phyloP scores from a whole-genome alignment of 75 land plant genomes.

The Larix kaempferi region DNA sequence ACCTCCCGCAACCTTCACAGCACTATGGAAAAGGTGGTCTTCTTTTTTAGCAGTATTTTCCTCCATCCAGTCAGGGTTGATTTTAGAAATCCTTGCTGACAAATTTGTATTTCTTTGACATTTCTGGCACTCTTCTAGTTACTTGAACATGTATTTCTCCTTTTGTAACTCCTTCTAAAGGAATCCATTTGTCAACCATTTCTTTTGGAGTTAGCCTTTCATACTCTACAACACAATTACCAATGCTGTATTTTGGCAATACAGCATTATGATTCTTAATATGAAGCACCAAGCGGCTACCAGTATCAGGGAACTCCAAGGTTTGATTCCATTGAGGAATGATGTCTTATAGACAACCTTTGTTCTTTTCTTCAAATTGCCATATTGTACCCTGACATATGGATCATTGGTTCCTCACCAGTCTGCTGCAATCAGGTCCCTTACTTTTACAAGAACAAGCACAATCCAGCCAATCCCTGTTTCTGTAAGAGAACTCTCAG shows the following conservation, averaged over 20 bases:
- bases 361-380: constrained; percentile 74
- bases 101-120: no score
- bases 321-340: constrained; percentile 88
- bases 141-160: no score
- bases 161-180: no score
- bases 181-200: constrained; percentile 83
- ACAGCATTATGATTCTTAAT: constrained; percentile 93
- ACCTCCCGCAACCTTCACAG: no score
- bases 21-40: no score
- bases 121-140: no score
- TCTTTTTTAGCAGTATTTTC: no score
- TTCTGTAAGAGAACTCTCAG: constrained; percentile 24
- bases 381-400: constrained; percentile 89
- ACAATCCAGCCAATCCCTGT: constrained; percentile 60
- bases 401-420: constrained; percentile 96
- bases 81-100: no score
- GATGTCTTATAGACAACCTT: constrained; percentile 90
- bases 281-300: constrained; percentile 58
- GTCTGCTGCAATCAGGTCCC: constrained; percentile 89
- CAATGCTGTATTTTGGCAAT: no score
- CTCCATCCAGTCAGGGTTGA: no score
- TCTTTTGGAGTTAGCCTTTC: constrained; percentile 66
- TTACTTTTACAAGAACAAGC: constrained; percentile 76
- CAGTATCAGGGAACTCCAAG: no score
- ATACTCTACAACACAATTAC: constrained; percentile 86